Conservation (phyloP, 2,329 filamentous ascomycete species). For the Emericellopsis cladophorae region DNA sequence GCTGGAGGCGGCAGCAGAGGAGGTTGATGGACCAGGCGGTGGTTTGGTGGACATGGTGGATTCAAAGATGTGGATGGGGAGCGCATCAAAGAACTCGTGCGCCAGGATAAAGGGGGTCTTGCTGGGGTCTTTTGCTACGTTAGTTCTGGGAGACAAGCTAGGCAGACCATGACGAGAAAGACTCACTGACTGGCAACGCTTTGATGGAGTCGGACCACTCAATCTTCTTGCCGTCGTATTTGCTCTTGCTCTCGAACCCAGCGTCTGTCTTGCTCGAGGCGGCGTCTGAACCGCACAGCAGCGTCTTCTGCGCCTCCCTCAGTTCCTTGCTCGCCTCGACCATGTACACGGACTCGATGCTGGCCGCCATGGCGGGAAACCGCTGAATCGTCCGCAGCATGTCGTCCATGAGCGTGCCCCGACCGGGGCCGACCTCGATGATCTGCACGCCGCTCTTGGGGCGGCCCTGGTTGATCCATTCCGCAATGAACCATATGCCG, state of each 20-base stretch:
- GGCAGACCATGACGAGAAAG: not conserved
- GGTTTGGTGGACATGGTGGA: slow-evolving; percentile 37
- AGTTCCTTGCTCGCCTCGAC: slow-evolving; percentile 85
- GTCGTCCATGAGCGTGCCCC: slow-evolving; percentile 95
- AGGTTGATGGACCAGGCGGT: slow-evolving; percentile 20
- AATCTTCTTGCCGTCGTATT: slow-evolving; percentile 61
- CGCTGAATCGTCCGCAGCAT: slow-evolving; percentile 78
- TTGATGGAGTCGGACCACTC: slow-evolving; percentile 86
- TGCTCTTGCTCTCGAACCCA: slow-evolving; percentile 61
- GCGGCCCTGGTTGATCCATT: slow-evolving; percentile 87
- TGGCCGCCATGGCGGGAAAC: slow-evolving; percentile 65
- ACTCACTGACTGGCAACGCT: slow-evolving; percentile 54
- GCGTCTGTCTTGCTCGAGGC: slow-evolving; percentile 57
- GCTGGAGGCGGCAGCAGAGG: slow-evolving; percentile 17
- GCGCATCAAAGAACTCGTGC: slow-evolving; percentile 96
- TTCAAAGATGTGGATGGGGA: slow-evolving; percentile 93
- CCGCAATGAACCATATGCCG: slow-evolving; percentile 87
- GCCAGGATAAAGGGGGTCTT: slow-evolving; percentile 88
- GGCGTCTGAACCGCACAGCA: slow-evolving; percentile 64
- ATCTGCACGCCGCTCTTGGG: slow-evolving; percentile 66
- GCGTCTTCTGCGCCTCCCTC: slow-evolving; percentile 61
- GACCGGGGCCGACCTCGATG: slow-evolving; percentile 86
- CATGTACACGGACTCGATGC: slow-evolving; percentile 80
- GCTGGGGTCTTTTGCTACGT: slow-evolving; percentile 33
- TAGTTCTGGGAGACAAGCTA: slow-evolving; percentile 1